A percentile compares a stretch with the other conserved stretches of the same genome.
These are phyloP conservation scores for Solidago caesia DNA, from an alignment of 129 eudicot species.

Conservation along the genomic window DNA sequence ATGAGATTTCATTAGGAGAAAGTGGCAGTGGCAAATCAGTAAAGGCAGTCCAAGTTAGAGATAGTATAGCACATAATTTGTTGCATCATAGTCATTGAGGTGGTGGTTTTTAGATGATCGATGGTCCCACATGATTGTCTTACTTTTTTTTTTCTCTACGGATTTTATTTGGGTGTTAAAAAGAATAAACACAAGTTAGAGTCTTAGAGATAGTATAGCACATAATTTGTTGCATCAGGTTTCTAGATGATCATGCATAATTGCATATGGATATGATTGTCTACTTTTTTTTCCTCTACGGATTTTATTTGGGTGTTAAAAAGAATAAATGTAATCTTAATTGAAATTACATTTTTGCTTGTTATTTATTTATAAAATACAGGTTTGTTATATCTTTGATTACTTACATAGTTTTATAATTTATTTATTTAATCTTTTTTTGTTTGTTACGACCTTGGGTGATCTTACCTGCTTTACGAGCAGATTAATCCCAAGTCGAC, in stretches of 20 bases:
- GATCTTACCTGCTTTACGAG: too few species aligned
- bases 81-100: slow-evolving; percentile 43
- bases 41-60: slow-evolving; percentile 53
- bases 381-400: background rate
- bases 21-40: slow-evolving; percentile 40
- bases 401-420: background rate
- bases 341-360: background rate
- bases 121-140: background rate
- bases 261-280: background rate
- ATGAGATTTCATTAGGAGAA: slow-evolving; percentile 47
- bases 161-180: slow-evolving; percentile 3
- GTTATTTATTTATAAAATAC: background rate
- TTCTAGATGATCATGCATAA: slow-evolving; percentile 1
- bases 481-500: too few species aligned
- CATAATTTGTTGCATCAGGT: background rate
- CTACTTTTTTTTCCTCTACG: background rate
- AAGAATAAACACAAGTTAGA: slow-evolving; percentile 1
- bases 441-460: too few species aligned
- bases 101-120: slow-evolving; percentile 5
- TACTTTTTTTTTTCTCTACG: background rate
- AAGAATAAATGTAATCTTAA: slow-evolving; percentile 15
- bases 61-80: slow-evolving; percentile 66
- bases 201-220: background rate
- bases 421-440: too few species aligned
- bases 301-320: background rate